Evolutionary conservation across 768 basidiomycete species (phyloP), one percentile per base, ranked within the genome.

Genomic region (Boletales sp.): DNA sequence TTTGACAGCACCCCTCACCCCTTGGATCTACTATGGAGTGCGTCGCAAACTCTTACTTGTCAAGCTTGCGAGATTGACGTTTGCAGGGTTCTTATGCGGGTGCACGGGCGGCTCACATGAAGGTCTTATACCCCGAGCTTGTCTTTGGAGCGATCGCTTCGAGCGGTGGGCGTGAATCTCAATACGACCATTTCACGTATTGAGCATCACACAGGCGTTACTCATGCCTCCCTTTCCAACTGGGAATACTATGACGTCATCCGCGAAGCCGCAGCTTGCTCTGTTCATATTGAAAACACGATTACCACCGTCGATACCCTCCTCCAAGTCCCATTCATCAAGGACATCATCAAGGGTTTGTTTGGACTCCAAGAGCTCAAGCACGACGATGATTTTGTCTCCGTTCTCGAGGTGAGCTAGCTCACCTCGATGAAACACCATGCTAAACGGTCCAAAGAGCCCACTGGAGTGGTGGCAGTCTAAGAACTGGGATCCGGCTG

Each of bases 11-110:
- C 81, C 86, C 15, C 72, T 70, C 27, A 85, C 85, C 2, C 88
- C 90, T 9, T 93, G 90, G 90, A 91, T 93, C 48, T 93, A 95
- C 65, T 95, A 95, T 60, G 95, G 95, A 13, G 94, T 91, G 65
- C 37, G 81, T 52, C 15, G 58, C 53, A 19, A 45, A 21, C 51
- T 45, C 40, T 17, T 19, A 1, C 34, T 29, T 45, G 8, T 40
- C n/a, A 15, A 18, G 4, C 35, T 14, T 34, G 11, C 0, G n/a
- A 24, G 45, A 55, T 4, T 10, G n/a, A 27, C 54, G 36, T 5
- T 56, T 18, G 24, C 18, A 87, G 86, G 87, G 89, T 8, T 93
- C 90, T 1, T 95, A 95, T 57, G 93, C 93, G 10, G 94, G 94
- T 52, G 94, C 94, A 8, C 84, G 94, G 12, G 86, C 93, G 0